These are phyloP conservation scores for Dictyostelium citrinum DNA, from an alignment of 78 protist genomes.

Conservation along the genomic window DNA sequence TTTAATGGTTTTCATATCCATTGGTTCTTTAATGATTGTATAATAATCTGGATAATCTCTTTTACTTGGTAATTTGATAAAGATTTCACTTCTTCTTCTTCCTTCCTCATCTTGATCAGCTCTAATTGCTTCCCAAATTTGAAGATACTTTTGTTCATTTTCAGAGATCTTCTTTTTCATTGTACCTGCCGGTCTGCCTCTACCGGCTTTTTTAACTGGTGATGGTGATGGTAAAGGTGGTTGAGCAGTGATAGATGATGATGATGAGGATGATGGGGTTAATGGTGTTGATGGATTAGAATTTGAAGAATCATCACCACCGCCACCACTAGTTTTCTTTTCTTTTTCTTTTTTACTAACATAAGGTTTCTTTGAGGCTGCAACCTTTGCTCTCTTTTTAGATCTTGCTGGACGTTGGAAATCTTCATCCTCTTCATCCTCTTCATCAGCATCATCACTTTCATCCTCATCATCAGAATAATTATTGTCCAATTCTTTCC, in stretches of 20 bases:
- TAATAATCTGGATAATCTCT: constrained; percentile 78
- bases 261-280: neutral
- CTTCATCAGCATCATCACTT: neutral
- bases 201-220: constrained; percentile 13
- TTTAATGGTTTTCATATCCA: constrained; percentile 65
- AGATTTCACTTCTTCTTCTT: constrained; percentile 48
- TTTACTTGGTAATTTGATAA: constrained; percentile 58
- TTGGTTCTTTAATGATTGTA: constrained; percentile 63
- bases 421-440: constrained; percentile 6
- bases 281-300: neutral
- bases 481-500: neutral
- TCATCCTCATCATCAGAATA: constrained; percentile 19
- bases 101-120: constrained; percentile 42
- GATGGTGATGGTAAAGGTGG: constrained; percentile 15
- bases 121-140: constrained; percentile 9
- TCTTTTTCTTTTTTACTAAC: neutral
- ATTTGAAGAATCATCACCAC: neutral
- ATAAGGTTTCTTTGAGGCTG: neutral
- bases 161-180: constrained; percentile 50
- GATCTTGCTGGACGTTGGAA: neutral
- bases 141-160: constrained; percentile 38
- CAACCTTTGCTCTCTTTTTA: constrained; percentile 32
- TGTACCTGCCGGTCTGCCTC: constrained; percentile 77
- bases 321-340: neutral
- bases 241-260: neutral